phyloP scores from a whole-genome alignment of 2,329 filamentous ascomycete genomes.

The Beauveria australis region DNA sequence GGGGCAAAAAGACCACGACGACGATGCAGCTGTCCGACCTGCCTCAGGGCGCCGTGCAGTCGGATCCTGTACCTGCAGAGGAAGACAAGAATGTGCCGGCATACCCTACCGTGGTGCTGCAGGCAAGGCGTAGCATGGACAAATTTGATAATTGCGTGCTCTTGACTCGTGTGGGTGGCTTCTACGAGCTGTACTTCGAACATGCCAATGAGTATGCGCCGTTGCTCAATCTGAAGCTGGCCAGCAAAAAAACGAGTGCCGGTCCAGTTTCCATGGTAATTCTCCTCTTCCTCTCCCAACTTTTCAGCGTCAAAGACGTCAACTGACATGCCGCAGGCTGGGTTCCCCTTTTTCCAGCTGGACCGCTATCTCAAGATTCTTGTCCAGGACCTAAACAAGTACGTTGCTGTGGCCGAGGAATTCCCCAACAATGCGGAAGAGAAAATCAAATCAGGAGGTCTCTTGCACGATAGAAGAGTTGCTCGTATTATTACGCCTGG shows the following conservation, averaged over 20 bases:
- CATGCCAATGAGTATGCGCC: slow-evolving; percentile 87
- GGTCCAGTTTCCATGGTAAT: slow-evolving; percentile 78
- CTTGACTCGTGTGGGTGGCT: slow-evolving; percentile 85
- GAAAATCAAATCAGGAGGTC: slow-evolving; percentile 65
- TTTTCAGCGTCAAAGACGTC: background rate
- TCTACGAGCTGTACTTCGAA: slow-evolving; percentile 97
- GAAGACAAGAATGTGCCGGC: slow-evolving; percentile 38
- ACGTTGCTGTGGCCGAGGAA: slow-evolving; percentile 92
- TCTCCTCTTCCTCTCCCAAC: slow-evolving; percentile 11
- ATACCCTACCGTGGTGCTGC: slow-evolving; percentile 84
- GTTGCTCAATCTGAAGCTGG: slow-evolving; percentile 79
- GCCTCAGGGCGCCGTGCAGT: slow-evolving; percentile 40
- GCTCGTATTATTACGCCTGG: slow-evolving; percentile 86
- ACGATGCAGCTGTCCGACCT: slow-evolving; percentile 48
- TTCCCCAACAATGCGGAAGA: slow-evolving; percentile 66
- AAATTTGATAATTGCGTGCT: slow-evolving; percentile 87
- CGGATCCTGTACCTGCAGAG: slow-evolving; percentile 19
- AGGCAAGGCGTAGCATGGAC: slow-evolving; percentile 81
- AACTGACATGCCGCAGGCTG: slow-evolving; percentile 48
- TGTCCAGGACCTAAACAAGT: slow-evolving; percentile 81
- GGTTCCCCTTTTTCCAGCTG: slow-evolving; percentile 88
- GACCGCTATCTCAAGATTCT: slow-evolving; percentile 89
- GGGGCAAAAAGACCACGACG: slow-evolving; percentile 48
- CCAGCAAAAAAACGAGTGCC: slow-evolving; percentile 68
- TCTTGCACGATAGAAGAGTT: slow-evolving; percentile 78